A percentile compares a stretch with the other conserved stretches of the same genome.
These are phyloP conservation scores for Kwoniella dejecticola DNA, from an alignment of 768 basidiomycete genomes.

Conservation along the genomic window DNA sequence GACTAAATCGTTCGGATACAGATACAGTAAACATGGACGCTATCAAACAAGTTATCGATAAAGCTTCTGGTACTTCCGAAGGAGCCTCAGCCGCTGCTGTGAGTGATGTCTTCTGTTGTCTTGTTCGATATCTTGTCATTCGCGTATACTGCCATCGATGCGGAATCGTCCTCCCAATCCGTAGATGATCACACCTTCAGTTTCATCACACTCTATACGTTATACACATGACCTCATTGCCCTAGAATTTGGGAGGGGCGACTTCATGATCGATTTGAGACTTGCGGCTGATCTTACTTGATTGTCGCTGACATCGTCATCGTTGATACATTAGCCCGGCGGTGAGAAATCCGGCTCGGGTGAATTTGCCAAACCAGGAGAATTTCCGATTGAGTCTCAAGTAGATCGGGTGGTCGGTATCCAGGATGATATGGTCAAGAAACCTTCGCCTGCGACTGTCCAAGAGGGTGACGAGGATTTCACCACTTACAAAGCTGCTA, in stretches of 20 bases:
- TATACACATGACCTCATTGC: no score
- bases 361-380: slow-evolving; percentile 44
- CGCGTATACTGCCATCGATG: background rate
- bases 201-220: no score
- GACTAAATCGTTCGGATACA: background rate
- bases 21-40: slow-evolving; percentile 22
- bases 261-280: no score
- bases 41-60: slow-evolving; percentile 26
- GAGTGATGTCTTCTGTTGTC: slow-evolving; percentile 7
- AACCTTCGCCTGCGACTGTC: slow-evolving; percentile 46
- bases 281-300: no score
- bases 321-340: slow-evolving; percentile 3
- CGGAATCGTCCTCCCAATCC: no score
- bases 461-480: slow-evolving; percentile 52
- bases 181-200: no score
- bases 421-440: slow-evolving; percentile 52
- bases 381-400: slow-evolving; percentile 50
- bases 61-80: slow-evolving; percentile 20
- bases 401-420: slow-evolving; percentile 49
- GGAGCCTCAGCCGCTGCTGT: slow-evolving; percentile 19
- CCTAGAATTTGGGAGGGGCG: no score
- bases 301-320: background rate
- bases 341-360: slow-evolving; percentile 20
- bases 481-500: slow-evolving; percentile 53
- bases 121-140: background rate